Conservation (phyloP, 768 basidiomycete genomes). For the Myochromella boudieri region DNA sequence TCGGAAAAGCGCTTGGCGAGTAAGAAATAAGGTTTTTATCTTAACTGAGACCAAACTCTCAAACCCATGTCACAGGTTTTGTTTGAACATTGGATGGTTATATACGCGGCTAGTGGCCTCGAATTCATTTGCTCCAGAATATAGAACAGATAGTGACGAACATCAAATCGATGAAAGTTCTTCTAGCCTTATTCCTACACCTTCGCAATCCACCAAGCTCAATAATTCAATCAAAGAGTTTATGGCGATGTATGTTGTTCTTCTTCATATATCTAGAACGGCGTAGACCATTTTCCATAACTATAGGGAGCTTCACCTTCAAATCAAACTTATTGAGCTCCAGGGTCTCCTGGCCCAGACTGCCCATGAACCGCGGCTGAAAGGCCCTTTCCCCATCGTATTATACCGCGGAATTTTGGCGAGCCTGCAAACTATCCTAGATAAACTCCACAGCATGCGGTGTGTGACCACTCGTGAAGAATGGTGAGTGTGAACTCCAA, state of each 20-base stretch:
- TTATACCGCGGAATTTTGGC: slow-evolving; percentile 83
- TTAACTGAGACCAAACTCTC: slow-evolving; percentile 1
- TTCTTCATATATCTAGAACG: background rate
- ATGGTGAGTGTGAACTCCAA: no score
- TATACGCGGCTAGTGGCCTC: slow-evolving; percentile 90
- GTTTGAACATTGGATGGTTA: slow-evolving; percentile 90
- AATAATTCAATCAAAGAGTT: slow-evolving; percentile 77
- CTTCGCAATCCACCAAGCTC: slow-evolving; percentile 42
- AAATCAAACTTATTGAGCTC: slow-evolving; percentile 85
- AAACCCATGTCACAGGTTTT: slow-evolving; percentile 57
- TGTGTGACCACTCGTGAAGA: slow-evolving; percentile 96
- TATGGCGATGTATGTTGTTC: slow-evolving; percentile 78
- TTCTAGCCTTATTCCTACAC: slow-evolving; percentile 30
- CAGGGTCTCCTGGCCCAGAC: slow-evolving; percentile 86
- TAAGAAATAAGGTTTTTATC: slow-evolving; percentile 27
- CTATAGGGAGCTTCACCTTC: slow-evolving; percentile 89
- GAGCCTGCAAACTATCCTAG: slow-evolving; percentile 82
- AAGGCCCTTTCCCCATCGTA: slow-evolving; percentile 89
- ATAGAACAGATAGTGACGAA: slow-evolving; percentile 24
- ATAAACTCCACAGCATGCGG: slow-evolving; percentile 91
- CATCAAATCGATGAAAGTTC: slow-evolving; percentile 27
- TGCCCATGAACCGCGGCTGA: slow-evolving; percentile 90
- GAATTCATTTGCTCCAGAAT: slow-evolving; percentile 71
- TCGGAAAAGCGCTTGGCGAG: slow-evolving; percentile 87
- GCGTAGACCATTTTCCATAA: background rate